A percentile compares a stretch with the other conserved stretches of the same genome.
Evolutionary conservation across 2,329 filamentous ascomycete genomes (phyloP).

Genomic region (Pseudogymnoascus sp.): DNA sequence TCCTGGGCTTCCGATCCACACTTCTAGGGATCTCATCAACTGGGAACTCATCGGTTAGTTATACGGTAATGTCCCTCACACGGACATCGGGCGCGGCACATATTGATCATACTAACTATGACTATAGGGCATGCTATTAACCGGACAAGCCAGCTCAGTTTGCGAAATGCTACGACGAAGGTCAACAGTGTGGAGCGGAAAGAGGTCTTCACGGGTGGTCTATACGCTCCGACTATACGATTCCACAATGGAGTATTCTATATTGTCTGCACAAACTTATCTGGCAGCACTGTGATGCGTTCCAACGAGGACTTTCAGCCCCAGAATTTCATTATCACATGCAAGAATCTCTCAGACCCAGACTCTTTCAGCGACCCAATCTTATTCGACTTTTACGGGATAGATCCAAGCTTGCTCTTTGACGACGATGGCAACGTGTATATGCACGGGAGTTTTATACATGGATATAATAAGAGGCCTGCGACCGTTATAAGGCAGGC

Average conservation of each 20-base stretch:
- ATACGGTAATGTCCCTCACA: neutral
- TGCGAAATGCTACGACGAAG: constrained; percentile 24
- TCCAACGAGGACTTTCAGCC: neutral
- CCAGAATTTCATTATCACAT: constrained; percentile 28
- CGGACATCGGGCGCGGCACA: neutral
- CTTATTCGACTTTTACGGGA: constrained; percentile 36
- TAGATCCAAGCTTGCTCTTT: constrained; percentile 45
- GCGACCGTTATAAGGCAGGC: constrained; percentile 21
- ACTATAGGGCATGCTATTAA: constrained; percentile 37
- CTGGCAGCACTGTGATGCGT: neutral
- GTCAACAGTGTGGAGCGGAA: constrained; percentile 16
- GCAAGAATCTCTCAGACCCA: constrained; percentile 22
- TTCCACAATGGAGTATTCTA: constrained; percentile 30
- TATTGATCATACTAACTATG: constrained; percentile 25
- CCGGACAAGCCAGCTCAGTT: constrained; percentile 37
- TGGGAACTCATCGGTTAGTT: constrained; percentile 20
- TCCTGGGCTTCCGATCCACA: constrained; percentile 42
- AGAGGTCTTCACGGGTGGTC: constrained; percentile 28
- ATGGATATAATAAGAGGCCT: constrained; percentile 14
- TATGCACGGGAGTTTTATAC: constrained; percentile 31
- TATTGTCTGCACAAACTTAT: constrained; percentile 29
- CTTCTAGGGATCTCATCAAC: constrained; percentile 30
- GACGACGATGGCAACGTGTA: constrained; percentile 36
- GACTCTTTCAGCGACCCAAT: constrained; percentile 32
- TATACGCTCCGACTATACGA: constrained; percentile 35